Evolutionary conservation across 2,329 filamentous ascomycete species (phyloP).

Genomic region (Pezicula radicicola): DNA sequence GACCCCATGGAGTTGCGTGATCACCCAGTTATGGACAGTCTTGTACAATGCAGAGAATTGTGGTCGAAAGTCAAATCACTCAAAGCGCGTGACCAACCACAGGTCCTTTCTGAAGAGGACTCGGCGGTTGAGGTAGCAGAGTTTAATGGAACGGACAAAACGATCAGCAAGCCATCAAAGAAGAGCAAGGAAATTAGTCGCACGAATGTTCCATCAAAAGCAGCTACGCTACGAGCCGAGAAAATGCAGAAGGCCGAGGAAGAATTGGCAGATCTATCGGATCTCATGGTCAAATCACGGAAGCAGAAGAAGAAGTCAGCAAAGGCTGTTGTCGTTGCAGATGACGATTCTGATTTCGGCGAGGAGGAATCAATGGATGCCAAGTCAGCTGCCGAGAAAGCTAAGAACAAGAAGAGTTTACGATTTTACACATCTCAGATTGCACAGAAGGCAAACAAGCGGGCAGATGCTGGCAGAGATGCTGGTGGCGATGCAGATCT

Average conservation of each 20-base stretch:
- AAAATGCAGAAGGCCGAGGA: slow-evolving; percentile 36
- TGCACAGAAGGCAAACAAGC: slow-evolving; percentile 88
- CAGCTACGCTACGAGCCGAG: slow-evolving; percentile 24
- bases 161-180: slow-evolving; percentile 11
- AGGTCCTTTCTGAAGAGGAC: slow-evolving; percentile 21
- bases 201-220: slow-evolving; percentile 35
- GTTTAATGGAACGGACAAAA: slow-evolving; percentile 1
- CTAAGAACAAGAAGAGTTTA: slow-evolving; percentile 82
- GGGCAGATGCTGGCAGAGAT: slow-evolving; percentile 67
- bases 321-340: slow-evolving; percentile 44
- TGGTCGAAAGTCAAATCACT: slow-evolving; percentile 75
- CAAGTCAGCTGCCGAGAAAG: slow-evolving; percentile 81
- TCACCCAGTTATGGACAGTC: slow-evolving; percentile 84
- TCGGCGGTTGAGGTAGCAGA: slow-evolving; percentile 24
- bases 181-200: slow-evolving; percentile 36
- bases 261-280: slow-evolving; percentile 37
- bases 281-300: slow-evolving; percentile 18
- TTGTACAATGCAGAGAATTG: slow-evolving; percentile 75
- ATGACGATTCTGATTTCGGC: slow-evolving; percentile 86
- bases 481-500: slow-evolving; percentile 79
- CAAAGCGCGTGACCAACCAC: slow-evolving; percentile 31
- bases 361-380: slow-evolving; percentile 81
- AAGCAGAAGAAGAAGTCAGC: slow-evolving; percentile 32
- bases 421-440: slow-evolving; percentile 99
- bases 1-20: slow-evolving; percentile 79